phyloP scores from a whole-genome alignment of 2,329 filamentous ascomycete genomes.

The Penicillium sp. region DNA sequence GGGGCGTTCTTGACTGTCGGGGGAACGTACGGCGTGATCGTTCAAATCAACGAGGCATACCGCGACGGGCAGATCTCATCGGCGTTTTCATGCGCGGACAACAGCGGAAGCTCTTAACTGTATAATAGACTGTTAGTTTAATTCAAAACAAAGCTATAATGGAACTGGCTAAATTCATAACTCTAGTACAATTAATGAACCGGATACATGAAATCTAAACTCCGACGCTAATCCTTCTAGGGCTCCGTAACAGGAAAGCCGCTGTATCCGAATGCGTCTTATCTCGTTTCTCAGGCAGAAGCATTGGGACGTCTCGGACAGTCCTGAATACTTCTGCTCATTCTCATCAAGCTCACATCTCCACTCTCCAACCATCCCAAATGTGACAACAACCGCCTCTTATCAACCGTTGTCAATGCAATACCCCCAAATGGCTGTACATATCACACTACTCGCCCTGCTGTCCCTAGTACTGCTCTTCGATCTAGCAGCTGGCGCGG shows the following conservation, averaged over 20 bases:
- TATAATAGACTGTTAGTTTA: background rate
- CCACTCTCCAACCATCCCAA: background rate
- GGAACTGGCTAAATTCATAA: background rate
- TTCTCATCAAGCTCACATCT: background rate
- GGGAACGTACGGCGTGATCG: constrained; percentile 35
- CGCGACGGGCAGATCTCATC: constrained; percentile 14
- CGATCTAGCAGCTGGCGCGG: constrained; percentile 7
- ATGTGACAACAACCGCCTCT: constrained; percentile 3
- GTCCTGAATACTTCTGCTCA: too few relatives aligned
- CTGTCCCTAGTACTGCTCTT: constrained; percentile 5
- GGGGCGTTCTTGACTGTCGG: constrained; percentile 47
- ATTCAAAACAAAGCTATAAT: too few relatives aligned
- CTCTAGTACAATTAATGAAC: background rate
- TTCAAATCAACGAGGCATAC: constrained; percentile 20
- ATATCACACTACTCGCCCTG: constrained; percentile 5
- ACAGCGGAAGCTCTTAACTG: constrained; percentile 7
- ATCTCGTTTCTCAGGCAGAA: background rate
- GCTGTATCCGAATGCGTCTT: constrained; percentile 2
- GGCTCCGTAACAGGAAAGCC: background rate
- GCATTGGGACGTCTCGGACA: too few relatives aligned
- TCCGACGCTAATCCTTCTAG: constrained; percentile 2
- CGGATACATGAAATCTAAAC: background rate
- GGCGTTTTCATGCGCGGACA: constrained; percentile 19
- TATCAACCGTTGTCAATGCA: constrained; percentile 10
- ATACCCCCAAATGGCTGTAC: background rate